phyloP scores from a whole-genome alignment of 768 basidiomycete genomes.

The Collybia nuda region DNA sequence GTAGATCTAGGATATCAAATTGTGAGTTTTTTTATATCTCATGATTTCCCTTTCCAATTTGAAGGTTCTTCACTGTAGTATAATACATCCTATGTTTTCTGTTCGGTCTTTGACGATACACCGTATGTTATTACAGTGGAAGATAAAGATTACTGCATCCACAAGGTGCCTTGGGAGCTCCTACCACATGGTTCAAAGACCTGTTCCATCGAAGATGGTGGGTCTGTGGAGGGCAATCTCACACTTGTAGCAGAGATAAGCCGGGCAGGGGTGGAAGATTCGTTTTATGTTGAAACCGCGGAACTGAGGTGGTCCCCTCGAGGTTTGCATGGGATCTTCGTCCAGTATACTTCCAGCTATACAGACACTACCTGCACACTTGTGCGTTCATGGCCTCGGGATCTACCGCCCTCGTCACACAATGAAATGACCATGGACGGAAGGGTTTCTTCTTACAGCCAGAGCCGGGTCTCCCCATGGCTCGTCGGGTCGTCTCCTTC shows the following conservation, averaged over 20 bases:
- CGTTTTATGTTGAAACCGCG: neutral
- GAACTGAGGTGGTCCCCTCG: neutral
- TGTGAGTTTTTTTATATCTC: neutral
- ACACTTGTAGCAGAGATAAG: neutral
- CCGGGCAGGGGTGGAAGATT: neutral
- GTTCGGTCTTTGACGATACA: neutral
- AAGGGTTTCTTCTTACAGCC: neutral
- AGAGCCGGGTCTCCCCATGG: neutral
- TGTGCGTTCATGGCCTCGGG: neutral
- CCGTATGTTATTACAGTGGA: neutral
- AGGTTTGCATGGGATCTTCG: neutral
- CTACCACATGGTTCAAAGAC: neutral
- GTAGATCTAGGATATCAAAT: neutral
- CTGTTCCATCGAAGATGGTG: neutral
- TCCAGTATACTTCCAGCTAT: neutral
- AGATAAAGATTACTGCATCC: neutral
- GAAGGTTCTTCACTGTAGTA: neutral
- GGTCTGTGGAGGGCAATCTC: neutral
- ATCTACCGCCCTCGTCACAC: neutral
- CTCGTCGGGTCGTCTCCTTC: conserved; percentile 5
- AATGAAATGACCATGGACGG: neutral
- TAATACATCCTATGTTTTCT: neutral
- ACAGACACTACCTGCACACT: neutral
- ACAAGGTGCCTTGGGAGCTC: conserved; percentile 1
- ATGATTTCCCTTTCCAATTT: too few relatives aligned